Evolutionary conservation across 1,284 basidiomycete species (phyloP), one percentile per base, ranked within the genome.

Genomic region (Meripilus lineatus): DNA sequence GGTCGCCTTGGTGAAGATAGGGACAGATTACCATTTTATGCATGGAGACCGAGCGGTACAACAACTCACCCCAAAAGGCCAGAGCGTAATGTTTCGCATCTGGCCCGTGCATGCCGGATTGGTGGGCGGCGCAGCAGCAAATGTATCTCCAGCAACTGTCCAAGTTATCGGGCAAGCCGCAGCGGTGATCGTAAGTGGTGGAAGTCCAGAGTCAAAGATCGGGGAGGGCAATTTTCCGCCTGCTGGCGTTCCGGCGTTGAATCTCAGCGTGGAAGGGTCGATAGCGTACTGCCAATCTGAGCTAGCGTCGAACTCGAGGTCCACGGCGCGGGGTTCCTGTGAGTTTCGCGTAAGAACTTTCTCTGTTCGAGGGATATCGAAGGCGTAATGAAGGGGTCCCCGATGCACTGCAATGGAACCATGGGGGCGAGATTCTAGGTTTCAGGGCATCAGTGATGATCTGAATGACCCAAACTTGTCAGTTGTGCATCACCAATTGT

Each of bases 341-440:
- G 69, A 54, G 54, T 77, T 74, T 43, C 56, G 63, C 3, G 63
- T 47, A 36, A 79, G 65, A 32, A 74, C 64, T 22, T 58, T 76
- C 51, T 68, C 59, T 46, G 53, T 70, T 10, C 72, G 65, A 7
- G 57, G 40, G 32, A 64, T 77, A 54, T 79, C 76, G 53, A 72
- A 74, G 13, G 77, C 77, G 54, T 78, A 80, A 58, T 77, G 70
- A 34, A 80, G 58, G 13, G 75, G 72, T 13, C 77, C 77, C 14
- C 77, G 71, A 40, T 79, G 75, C 8, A 80, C 65, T 7, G 75
- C 75, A 39, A 79, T 61, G 6, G 75, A 76, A 13, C 69, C 69
- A 50, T 77, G 70, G 15, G 74, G 74, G 20, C 77, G 68, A 18
- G 56, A 66, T 55, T 78, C 76, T 78, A 42, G 13, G 32, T 8